A percentile compares a stretch with the other conserved stretches of the same genome.
Conservation (phyloP, 2,329 filamentous ascomycete genomes). For the Talaromyces verruculosus region DNA sequence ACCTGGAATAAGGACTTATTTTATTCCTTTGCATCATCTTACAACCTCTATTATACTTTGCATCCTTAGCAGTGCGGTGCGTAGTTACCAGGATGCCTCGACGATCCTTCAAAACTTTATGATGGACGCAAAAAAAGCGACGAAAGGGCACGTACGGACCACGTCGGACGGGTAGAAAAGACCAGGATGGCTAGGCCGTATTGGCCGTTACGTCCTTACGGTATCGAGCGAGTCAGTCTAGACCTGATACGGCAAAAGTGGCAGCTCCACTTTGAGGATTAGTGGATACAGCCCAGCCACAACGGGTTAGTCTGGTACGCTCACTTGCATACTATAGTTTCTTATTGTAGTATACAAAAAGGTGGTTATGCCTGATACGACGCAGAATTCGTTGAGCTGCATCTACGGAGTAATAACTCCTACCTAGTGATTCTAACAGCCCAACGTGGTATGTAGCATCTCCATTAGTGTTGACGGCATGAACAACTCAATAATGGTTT, state of each 20-base stretch:
- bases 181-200: background rate
- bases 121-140: background rate
- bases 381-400: background rate
- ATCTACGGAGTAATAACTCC: background rate
- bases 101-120: background rate
- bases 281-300: background rate
- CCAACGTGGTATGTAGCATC: constrained; percentile 11
- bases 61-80: background rate
- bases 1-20: background rate
- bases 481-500: background rate
- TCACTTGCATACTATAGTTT: background rate
- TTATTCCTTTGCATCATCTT: constrained; percentile 8
- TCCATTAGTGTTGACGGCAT: background rate
- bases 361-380: constrained; percentile 1
- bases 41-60: background rate
- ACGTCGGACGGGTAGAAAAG: background rate
- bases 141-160: background rate
- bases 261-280: background rate
- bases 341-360: background rate
- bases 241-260: background rate
- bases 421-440: background rate
- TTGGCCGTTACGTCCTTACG: background rate
- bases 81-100: background rate
- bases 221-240: background rate
- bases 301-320: background rate